A percentile compares a stretch with the other conserved stretches of the same genome.
These are phyloP conservation scores for Saccharomyces hybrid DNA, from an alignment of 1,139 yeast genomes.

Conservation along the genomic window DNA sequence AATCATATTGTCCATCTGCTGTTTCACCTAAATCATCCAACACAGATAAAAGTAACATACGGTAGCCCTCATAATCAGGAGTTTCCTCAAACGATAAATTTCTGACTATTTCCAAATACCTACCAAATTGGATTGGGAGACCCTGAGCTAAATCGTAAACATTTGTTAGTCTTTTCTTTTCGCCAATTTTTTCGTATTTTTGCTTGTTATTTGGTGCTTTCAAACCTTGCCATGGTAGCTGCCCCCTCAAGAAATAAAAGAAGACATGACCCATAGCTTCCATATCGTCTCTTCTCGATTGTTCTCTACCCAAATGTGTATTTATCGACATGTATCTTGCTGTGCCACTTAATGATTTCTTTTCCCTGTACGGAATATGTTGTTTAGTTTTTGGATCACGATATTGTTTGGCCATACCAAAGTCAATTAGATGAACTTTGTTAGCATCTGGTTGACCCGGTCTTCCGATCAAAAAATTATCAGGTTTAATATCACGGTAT, in stretches of 20 bases:
- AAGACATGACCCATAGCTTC: constrained; percentile 93
- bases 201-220: constrained; percentile 80
- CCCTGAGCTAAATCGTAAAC: constrained; percentile 62
- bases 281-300: constrained; percentile 91
- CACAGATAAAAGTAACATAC: constrained; percentile 53
- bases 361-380: constrained; percentile 94
- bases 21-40: constrained; percentile 49
- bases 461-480: constrained; percentile 91
- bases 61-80: constrained; percentile 68
- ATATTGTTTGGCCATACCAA: constrained; percentile 92
- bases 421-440: constrained; percentile 90
- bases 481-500: constrained; percentile 82
- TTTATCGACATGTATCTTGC: constrained; percentile 94
- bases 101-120: constrained; percentile 64
- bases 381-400: constrained; percentile 93
- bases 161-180: constrained; percentile 65
- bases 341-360: constrained; percentile 93
- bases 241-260: constrained; percentile 90
- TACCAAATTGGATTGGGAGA: constrained; percentile 69
- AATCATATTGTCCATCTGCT: constrained; percentile 67
- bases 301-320: constrained; percentile 95
- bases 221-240: constrained; percentile 97
- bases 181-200: constrained; percentile 75
- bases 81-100: constrained; percentile 66
- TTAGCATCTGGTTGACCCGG: constrained; percentile 60